Evolutionary conservation across 495 filamentous ascomycete species (phyloP).

Genomic region (Entonaema liquescens): DNA sequence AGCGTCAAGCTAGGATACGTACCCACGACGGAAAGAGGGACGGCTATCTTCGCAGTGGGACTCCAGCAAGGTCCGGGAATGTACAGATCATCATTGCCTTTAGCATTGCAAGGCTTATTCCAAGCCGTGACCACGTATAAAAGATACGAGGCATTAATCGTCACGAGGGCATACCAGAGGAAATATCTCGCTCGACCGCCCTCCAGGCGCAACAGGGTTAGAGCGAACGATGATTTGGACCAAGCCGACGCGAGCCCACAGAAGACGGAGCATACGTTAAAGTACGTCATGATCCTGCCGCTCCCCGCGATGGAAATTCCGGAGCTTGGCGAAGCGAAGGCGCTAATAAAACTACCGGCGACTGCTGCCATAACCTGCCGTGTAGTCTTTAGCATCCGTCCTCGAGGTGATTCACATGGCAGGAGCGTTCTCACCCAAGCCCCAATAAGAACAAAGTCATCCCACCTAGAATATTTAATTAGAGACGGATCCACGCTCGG

Average conservation of each 20-base stretch:
- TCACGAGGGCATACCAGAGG: conserved; percentile 32
- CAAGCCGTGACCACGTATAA: conserved; percentile 27
- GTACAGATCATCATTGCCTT: conserved; percentile 15
- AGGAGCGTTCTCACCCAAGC: conserved; percentile 8
- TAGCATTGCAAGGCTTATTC: conserved; percentile 25
- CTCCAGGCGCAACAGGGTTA: conserved; percentile 35
- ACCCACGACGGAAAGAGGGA: conserved; percentile 28
- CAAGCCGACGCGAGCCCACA: conserved; percentile 34
- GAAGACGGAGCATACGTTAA: conserved; percentile 27
- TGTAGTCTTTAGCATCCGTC: background rate
- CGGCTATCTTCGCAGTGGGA: conserved; percentile 16
- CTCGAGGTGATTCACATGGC: background rate
- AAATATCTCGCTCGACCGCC: conserved; percentile 12
- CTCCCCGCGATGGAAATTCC: conserved; percentile 5
- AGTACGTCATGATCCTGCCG: conserved; percentile 23
- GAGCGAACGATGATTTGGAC: conserved; percentile 40
- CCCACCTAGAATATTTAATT: conserved; percentile 11
- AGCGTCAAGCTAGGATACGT: background rate
- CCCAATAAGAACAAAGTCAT: conserved; percentile 20
- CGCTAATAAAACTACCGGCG: conserved; percentile 18
- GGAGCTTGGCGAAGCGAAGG: conserved; percentile 15
- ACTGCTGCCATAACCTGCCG: conserved; percentile 18
- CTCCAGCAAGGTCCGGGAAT: conserved; percentile 38
- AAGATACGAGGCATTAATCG: conserved; percentile 28
- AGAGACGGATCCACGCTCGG: background rate